Conservation (phyloP, 202 grass and related monocot genomes). For the Digitaria exilis region DNA sequence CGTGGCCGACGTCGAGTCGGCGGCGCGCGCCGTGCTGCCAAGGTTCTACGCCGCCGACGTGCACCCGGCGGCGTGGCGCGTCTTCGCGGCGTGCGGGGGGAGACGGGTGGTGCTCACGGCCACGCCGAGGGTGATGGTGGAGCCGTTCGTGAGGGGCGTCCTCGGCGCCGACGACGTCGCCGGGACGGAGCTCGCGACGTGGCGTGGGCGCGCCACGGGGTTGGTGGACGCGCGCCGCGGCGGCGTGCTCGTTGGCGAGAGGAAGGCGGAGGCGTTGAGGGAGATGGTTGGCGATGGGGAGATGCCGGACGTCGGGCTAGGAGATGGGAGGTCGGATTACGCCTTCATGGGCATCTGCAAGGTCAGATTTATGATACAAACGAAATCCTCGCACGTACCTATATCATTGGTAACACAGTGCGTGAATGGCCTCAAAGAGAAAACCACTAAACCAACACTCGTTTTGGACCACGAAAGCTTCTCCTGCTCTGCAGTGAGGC, state of each 20-base stretch:
- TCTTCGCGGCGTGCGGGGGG: conserved; percentile 53
- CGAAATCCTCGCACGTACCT: background rate
- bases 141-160: conserved; percentile 63
- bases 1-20: conserved; percentile 59
- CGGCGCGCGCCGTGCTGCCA: conserved; percentile 78
- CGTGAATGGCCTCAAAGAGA: too few relatives aligned
- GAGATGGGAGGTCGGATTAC: conserved; percentile 57
- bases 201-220: conserved; percentile 55
- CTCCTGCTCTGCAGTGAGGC: too few relatives aligned
- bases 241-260: conserved; percentile 55
- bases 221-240: conserved; percentile 37
- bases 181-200: conserved; percentile 62
- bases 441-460: too few relatives aligned
- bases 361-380: conserved; percentile 14
- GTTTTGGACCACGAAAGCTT: too few relatives aligned
- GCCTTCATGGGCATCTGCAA: conserved; percentile 72
- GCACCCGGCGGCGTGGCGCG: conserved; percentile 63
- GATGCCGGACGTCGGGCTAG: conserved; percentile 59
- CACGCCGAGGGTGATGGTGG: conserved; percentile 66
- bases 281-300: conserved; percentile 40
- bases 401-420: too few relatives aligned
- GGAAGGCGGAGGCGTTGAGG: conserved; percentile 55
- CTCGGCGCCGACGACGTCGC: conserved; percentile 60
- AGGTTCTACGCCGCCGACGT: conserved; percentile 75
- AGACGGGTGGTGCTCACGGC: conserved; percentile 50